Evolutionary conservation across 768 basidiomycete species (phyloP), one percentile per base, ranked within the genome.

Genomic region (Suillus tomentosus): DNA sequence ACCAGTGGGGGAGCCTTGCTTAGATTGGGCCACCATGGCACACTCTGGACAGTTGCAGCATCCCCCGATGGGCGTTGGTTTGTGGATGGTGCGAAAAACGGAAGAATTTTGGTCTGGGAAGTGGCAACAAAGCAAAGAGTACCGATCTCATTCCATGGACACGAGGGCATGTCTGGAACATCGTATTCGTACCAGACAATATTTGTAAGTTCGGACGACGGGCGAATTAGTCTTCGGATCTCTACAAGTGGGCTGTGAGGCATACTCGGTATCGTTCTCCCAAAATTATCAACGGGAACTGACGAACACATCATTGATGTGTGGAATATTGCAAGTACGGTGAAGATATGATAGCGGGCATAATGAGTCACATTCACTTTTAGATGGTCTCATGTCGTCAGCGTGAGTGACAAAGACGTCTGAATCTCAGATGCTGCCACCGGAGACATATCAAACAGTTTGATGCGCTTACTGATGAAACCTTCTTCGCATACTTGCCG

Each of bases 231-330:
- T 31, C 31, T 5, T 31, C 31, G 31, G 31, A 31, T 31, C 31
- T 1, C 31, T 31, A 31, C 31, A 31, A 6, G 31, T 31, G 5
- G 31, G 31, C 31, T 31, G 31, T 6, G 27, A 53, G 15, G 15
- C 31, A 19, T 31, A 15, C 17, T 31, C 51, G 27, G 51, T 53
- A 15, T 34, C 8, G 8, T 31, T 10, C 51, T 53, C 3, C 9
- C 15, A 8, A 53, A 10, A 19, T 31, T 19, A 31, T 31, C 31
- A 31, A 31, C 31, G 31, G 63, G 59, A 42, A 61, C 67, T 0
- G 53, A 37, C 10, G 61, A 65, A 50, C n/a, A 42, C 6, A 65
- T 58, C 57, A 40, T 14, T 14, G 2, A 24, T 24, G 17, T 40
- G 7, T 40, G n/a, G 37, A n/a, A 40, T 36, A 37, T n/a, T 39